phyloP scores from a whole-genome alignment of 179 eudicot species.

The Patellifolia procumbens region DNA sequence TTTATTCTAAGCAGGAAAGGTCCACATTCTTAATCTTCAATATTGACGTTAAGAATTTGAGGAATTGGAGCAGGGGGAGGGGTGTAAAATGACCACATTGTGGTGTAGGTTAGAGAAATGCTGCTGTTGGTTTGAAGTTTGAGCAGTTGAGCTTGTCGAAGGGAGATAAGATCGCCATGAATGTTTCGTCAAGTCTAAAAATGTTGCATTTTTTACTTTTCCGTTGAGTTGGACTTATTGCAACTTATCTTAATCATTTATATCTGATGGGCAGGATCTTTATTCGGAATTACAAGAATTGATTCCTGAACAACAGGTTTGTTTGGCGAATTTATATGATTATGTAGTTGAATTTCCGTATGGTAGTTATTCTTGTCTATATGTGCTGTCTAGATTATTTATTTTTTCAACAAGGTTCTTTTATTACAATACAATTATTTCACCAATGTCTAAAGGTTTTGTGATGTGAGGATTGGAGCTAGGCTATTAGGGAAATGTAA shows the following conservation, averaged over 20 bases:
- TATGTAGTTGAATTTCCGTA: background rate
- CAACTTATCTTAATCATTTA: conserved; percentile 5
- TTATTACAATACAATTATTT: background rate
- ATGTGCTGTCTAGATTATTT: background rate
- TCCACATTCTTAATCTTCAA: background rate
- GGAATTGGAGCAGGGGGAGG: background rate
- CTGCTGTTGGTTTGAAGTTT: background rate
- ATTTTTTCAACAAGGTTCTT: background rate
- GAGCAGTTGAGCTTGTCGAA: background rate
- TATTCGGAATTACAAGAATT: conserved; percentile 84
- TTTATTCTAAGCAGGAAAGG: background rate
- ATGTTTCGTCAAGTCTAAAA: background rate
- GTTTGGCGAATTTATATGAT: conserved; percentile 12
- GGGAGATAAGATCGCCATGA: background rate
- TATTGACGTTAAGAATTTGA: background rate
- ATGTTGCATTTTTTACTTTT: background rate
- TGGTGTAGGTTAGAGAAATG: background rate
- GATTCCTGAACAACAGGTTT: conserved; percentile 95
- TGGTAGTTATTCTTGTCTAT: background rate
- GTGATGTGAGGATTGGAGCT: background rate
- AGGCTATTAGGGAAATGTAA: background rate
- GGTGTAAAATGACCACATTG: conserved; percentile 2
- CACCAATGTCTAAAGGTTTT: background rate
- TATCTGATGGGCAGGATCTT: conserved; percentile 59
- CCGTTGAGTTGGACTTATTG: conserved; percentile 2